Conservation (phyloP, 169 alveolate species). For the Eimeria maxima region DNA sequence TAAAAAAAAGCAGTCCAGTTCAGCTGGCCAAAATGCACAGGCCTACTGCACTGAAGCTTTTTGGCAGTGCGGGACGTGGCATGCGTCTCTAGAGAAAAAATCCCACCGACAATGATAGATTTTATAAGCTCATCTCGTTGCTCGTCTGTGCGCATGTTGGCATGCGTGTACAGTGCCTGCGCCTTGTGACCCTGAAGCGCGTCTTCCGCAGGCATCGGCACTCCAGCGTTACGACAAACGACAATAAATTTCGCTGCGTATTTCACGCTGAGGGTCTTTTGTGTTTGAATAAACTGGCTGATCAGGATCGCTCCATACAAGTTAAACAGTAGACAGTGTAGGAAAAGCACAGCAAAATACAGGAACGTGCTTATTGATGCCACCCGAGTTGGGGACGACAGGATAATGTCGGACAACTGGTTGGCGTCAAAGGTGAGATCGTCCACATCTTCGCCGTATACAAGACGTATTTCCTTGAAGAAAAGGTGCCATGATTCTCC, state of each 20-base stretch:
- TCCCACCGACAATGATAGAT: conserved; percentile 35
- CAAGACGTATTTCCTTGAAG: conserved; percentile 53
- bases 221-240: conserved; percentile 75
- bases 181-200: conserved; percentile 71
- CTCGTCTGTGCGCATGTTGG: conserved; percentile 45
- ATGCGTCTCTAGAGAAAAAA: neutral
- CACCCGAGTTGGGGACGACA: conserved; percentile 9
- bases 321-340: conserved; percentile 68
- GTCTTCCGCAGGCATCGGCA: conserved; percentile 78
- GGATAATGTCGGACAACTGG: conserved; percentile 25
- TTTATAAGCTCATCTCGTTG: conserved; percentile 58
- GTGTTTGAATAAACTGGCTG: conserved; percentile 61
- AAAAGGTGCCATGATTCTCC: conserved; percentile 80
- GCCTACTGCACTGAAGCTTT: neutral
- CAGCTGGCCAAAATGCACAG: neutral
- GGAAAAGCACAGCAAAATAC: conserved; percentile 21
- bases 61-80: neutral
- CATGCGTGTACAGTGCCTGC: conserved; percentile 45
- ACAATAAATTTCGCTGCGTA: conserved; percentile 66
- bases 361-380: conserved; percentile 66
- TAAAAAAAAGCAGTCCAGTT: neutral
- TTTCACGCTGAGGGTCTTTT: conserved; percentile 29
- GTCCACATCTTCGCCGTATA: conserved; percentile 28
- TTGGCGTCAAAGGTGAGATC: neutral
- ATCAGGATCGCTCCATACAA: conserved; percentile 80